Conservation (phyloP, 768 basidiomycete genomes). For the Boletus insuetus region DNA sequence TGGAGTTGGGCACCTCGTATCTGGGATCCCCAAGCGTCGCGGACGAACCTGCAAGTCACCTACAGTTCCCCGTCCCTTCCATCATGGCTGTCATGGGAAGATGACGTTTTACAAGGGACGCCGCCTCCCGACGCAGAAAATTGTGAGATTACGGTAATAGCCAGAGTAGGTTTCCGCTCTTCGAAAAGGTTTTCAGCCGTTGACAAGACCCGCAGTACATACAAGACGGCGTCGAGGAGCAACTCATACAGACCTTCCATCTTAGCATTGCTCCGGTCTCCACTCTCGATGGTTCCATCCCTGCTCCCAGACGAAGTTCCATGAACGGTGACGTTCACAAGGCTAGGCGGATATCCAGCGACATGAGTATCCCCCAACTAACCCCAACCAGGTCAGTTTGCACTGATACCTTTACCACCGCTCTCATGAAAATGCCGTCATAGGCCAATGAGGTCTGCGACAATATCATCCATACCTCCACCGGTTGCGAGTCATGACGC, state of each 20-base stretch:
- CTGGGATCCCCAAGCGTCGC: no score
- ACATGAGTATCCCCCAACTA: conserved; percentile 35
- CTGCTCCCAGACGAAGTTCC: conserved; percentile 46
- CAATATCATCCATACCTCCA: conserved; percentile 30
- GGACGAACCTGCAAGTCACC: no score
- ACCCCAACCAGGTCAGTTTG: conserved; percentile 29
- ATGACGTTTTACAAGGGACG: conserved; percentile 76
- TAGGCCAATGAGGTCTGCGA: conserved; percentile 33
- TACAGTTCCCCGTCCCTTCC: conserved; percentile 84
- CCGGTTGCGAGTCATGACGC: conserved; percentile 51
- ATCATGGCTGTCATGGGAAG: conserved; percentile 85
- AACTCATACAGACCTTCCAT: conserved; percentile 62
- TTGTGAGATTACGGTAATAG: conserved; percentile 72
- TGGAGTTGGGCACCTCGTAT: no score
- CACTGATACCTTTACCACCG: neutral
- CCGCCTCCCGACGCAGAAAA: conserved; percentile 75
- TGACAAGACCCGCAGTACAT: conserved; percentile 39
- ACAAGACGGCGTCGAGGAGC: conserved; percentile 73
- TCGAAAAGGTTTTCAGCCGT: neutral
- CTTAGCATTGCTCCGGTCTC: conserved; percentile 71
- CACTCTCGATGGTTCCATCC: conserved; percentile 43
- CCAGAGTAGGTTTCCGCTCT: conserved; percentile 51
- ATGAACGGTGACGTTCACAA: conserved; percentile 42
- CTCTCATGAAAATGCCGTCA: conserved; percentile 5
- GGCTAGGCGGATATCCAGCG: conserved; percentile 41